Conservation (phyloP, 2,329 filamentous ascomycete genomes). For the Rosellinia necatrix region DNA sequence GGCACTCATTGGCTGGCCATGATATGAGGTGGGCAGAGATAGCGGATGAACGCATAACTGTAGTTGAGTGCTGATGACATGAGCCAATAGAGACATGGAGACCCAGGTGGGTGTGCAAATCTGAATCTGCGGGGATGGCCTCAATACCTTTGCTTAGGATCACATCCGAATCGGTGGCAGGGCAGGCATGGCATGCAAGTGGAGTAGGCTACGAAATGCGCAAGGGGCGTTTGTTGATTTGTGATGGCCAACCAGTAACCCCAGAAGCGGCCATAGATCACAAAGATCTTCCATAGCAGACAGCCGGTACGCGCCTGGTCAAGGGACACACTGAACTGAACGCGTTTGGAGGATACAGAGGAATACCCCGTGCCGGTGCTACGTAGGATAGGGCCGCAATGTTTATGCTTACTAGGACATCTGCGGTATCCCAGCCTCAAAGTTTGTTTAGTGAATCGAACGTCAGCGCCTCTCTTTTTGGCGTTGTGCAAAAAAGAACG, state of each 20-base stretch:
- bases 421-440: constrained; percentile 7
- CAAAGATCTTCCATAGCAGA: constrained; percentile 39
- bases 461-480: constrained; percentile 18
- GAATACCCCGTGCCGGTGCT: constrained; percentile 12
- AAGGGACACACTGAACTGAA: constrained; percentile 24
- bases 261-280: constrained; percentile 38
- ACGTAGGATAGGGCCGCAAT: constrained; percentile 15
- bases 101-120: constrained; percentile 41
- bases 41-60: constrained; percentile 58
- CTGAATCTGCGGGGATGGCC: constrained; percentile 39
- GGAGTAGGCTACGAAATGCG: constrained; percentile 37
- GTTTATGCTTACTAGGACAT: constrained; percentile 18
- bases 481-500: no score
- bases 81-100: constrained; percentile 47
- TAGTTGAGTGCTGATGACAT: constrained; percentile 47
- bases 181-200: constrained; percentile 39
- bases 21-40: constrained; percentile 51
- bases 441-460: constrained; percentile 5
- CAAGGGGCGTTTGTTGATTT: constrained; percentile 40
- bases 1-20: constrained; percentile 49
- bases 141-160: constrained; percentile 36
- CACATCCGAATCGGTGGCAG: constrained; percentile 42
- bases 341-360: constrained; percentile 9
- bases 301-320: constrained; percentile 17
- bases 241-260: constrained; percentile 33